These are phyloP conservation scores for Garcileccinum viscosum DNA, from an alignment of 1,284 basidiomycete species.

Conservation along the genomic window DNA sequence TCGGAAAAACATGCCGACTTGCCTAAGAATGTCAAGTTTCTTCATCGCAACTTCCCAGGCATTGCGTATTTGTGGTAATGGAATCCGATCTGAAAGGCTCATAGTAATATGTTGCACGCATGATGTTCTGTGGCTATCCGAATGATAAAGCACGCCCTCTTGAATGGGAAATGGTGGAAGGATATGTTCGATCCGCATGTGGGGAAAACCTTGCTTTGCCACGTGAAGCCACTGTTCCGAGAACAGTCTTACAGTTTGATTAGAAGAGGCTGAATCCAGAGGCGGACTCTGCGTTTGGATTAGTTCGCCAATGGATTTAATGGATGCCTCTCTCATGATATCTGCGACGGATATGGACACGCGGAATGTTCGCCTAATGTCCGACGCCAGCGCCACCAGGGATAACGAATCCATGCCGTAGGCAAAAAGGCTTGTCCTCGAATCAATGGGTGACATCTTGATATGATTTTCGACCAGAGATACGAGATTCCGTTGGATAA, in stretches of 20 bases:
- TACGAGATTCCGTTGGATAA: slow-evolving; percentile 14
- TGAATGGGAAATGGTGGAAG: slow-evolving; percentile 56
- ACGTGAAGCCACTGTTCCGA: slow-evolving; percentile 37
- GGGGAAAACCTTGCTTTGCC: slow-evolving; percentile 33
- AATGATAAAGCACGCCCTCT: slow-evolving; percentile 55
- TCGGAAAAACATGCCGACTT: slow-evolving; percentile 16
- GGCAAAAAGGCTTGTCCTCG: slow-evolving; percentile 47
- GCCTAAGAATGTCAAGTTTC: slow-evolving; percentile 51
- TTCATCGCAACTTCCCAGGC: slow-evolving; percentile 45
- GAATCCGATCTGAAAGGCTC: slow-evolving; percentile 30
- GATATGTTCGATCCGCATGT: slow-evolving; percentile 40
- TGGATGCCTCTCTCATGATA: slow-evolving; percentile 47
- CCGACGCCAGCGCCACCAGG: slow-evolving; percentile 45
- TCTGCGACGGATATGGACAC: slow-evolving; percentile 44
- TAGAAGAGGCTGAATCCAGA: slow-evolving; percentile 1
- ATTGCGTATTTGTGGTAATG: slow-evolving; percentile 33
- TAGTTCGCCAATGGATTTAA: slow-evolving; percentile 42
- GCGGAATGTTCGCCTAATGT: slow-evolving; percentile 42
- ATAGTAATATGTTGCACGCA: slow-evolving; percentile 57
- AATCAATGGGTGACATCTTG: slow-evolving; percentile 20
- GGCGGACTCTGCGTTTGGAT: slow-evolving; percentile 17
- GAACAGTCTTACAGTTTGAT: slow-evolving; percentile 31
- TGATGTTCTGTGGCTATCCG: slow-evolving; percentile 44
- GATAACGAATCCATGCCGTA: slow-evolving; percentile 54
- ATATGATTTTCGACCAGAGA: slow-evolving; percentile 18